These are phyloP conservation scores for Cryptosporidium felis DNA, from an alignment of 169 alveolate genomes.

Conservation along the genomic window DNA sequence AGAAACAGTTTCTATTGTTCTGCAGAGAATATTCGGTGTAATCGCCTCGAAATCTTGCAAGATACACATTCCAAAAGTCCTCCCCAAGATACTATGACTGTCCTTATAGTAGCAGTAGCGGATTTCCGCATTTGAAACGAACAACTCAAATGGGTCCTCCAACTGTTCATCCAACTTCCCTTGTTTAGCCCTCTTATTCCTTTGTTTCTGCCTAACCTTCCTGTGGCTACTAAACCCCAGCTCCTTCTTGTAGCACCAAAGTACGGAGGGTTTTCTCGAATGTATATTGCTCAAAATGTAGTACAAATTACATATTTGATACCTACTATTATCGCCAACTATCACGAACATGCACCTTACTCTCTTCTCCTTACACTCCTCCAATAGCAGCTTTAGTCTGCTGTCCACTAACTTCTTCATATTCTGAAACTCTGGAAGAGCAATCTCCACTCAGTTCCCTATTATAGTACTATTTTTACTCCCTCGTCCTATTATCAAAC, in stretches of 20 bases:
- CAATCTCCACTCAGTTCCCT: too few relatives aligned
- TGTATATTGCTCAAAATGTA: constrained; percentile 77
- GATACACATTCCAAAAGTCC: constrained; percentile 95
- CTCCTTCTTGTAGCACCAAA: constrained; percentile 99
- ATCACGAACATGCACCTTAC: constrained; percentile 94
- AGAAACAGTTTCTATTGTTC: constrained; percentile 98
- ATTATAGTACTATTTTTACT: too few relatives aligned
- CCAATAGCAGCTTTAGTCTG: constrained; percentile 90
- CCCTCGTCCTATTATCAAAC: too few relatives aligned
- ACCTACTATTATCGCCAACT: constrained; percentile 96
- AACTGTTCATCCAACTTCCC: constrained; percentile 93
- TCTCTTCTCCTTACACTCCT: constrained; percentile 88
- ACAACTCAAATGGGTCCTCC: constrained; percentile 97
- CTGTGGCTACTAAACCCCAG: constrained; percentile 96
- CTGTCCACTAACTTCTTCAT: constrained; percentile 96
- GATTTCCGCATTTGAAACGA: constrained; percentile 92
- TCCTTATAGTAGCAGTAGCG: constrained; percentile 97
- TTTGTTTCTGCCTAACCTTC: constrained; percentile 93
- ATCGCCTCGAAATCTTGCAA: constrained; percentile 98
- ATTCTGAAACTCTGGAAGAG: too few relatives aligned
- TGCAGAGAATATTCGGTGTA: constrained; percentile 99
- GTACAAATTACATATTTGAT: constrained; percentile 92
- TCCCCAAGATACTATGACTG: constrained; percentile 94
- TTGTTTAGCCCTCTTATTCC: constrained; percentile 89
- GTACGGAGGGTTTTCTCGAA: constrained; percentile 87